Evolutionary conservation across 2,329 filamentous ascomycete species (phyloP).

Genomic region (Uncinocarpus reesii): DNA sequence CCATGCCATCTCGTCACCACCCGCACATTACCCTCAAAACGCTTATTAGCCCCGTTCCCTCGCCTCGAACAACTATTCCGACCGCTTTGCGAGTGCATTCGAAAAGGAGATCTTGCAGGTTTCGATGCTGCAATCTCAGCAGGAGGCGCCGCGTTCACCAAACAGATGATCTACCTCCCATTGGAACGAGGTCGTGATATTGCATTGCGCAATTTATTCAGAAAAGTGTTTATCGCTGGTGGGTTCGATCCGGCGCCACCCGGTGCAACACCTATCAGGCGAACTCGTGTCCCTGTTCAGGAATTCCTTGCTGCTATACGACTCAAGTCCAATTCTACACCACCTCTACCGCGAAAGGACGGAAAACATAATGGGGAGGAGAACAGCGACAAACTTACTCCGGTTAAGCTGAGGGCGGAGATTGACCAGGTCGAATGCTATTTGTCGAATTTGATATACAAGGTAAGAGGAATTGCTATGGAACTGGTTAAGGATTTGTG

Average conservation of each 20-base stretch:
- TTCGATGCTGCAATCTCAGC: conserved; percentile 74
- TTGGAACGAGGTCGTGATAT: conserved; percentile 88
- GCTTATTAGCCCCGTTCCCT: conserved; percentile 64
- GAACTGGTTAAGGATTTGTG: neutral
- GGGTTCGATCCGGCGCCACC: conserved; percentile 73
- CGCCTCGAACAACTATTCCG: conserved; percentile 66
- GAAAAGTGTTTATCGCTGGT: conserved; percentile 78
- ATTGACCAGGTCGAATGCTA: conserved; percentile 92
- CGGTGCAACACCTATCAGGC: conserved; percentile 48
- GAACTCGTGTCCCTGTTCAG: conserved; percentile 66
- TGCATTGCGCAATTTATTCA: conserved; percentile 76
- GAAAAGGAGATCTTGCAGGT: conserved; percentile 65
- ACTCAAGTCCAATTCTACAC: conserved; percentile 49
- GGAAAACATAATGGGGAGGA: neutral
- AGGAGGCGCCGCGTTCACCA: conserved; percentile 87
- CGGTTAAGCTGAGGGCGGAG: conserved; percentile 54
- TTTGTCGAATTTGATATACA: conserved; percentile 95
- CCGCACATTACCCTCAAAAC: conserved; percentile 66
- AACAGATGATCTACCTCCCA: conserved; percentile 84
- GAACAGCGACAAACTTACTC: conserved; percentile 18
- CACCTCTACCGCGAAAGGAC: neutral
- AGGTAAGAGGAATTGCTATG: conserved; percentile 48
- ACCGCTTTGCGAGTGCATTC: conserved; percentile 69
- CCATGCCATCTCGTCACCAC: conserved; percentile 84
- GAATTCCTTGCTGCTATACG: conserved; percentile 80